Conservation (phyloP, 83 land plant genomes). For the Diphasiastrum complanatum region DNA sequence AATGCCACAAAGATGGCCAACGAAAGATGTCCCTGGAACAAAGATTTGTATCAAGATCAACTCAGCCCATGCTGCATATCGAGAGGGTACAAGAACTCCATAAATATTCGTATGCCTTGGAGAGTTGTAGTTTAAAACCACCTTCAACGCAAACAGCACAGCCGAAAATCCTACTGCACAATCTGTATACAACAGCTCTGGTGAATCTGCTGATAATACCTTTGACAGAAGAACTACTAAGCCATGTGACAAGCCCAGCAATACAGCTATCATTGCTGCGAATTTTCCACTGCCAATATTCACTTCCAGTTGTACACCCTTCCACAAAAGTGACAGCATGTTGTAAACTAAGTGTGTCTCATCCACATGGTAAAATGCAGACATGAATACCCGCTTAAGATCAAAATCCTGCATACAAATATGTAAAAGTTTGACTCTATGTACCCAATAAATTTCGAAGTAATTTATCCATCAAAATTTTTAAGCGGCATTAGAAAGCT, state of each 20-base stretch:
- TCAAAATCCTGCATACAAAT: slow-evolving; percentile 53
- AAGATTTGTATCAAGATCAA: slow-evolving; percentile 72
- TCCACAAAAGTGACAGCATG: slow-evolving; percentile 93
- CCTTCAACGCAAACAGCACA: slow-evolving; percentile 89
- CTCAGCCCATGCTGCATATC: slow-evolving; percentile 91
- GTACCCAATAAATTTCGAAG: not conserved
- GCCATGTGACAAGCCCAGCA: slow-evolving; percentile 76
- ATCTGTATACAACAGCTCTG: slow-evolving; percentile 46
- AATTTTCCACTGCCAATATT: slow-evolving; percentile 72
- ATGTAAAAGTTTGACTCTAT: not conserved
- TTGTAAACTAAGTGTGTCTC: slow-evolving; percentile 87
- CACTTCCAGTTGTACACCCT: slow-evolving; percentile 80
- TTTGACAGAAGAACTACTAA: slow-evolving; percentile 60
- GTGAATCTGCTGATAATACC: slow-evolving; percentile 47
- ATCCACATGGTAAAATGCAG: slow-evolving; percentile 76
- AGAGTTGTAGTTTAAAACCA: slow-evolving; percentile 59
- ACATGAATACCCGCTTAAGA: slow-evolving; percentile 62
- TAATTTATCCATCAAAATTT: not conserved
- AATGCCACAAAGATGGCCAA: slow-evolving; percentile 87
- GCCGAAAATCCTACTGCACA: slow-evolving; percentile 84
- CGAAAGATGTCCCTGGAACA: slow-evolving; percentile 82
- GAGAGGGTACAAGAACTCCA: slow-evolving; percentile 66
- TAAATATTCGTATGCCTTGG: slow-evolving; percentile 53
- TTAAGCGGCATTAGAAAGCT: not conserved
- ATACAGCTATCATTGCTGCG: slow-evolving; percentile 65